These are phyloP conservation scores for Umbilicaria muhlenbergii DNA, from an alignment of 495 filamentous ascomycete genomes.

Conservation along the genomic window DNA sequence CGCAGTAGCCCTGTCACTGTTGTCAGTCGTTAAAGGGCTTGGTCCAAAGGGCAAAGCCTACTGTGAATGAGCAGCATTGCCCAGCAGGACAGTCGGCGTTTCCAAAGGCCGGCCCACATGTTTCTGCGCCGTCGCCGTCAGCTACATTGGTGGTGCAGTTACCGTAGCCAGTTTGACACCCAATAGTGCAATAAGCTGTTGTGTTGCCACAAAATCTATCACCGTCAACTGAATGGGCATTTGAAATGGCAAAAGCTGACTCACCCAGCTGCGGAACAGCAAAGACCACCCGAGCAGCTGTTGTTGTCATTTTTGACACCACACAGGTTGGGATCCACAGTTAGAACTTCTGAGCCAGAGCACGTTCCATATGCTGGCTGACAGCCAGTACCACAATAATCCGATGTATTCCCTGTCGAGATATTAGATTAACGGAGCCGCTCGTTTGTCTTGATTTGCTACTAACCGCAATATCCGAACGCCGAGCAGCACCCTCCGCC, in stretches of 20 bases:
- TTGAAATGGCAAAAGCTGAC: background rate
- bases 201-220: slow-evolving; percentile 32
- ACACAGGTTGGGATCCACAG: background rate
- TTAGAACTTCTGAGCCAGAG: background rate
- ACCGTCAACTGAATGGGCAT: slow-evolving; percentile 26
- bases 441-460: background rate
- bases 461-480: slow-evolving; percentile 9
- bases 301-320: slow-evolving; percentile 1
- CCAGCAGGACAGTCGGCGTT: slow-evolving; percentile 29
- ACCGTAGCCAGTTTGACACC: slow-evolving; percentile 33
- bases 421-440: background rate
- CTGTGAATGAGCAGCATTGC: slow-evolving; percentile 50
- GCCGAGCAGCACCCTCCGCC: slow-evolving; percentile 10
- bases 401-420: slow-evolving; percentile 21
- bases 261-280: slow-evolving; percentile 1
- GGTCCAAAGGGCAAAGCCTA: slow-evolving; percentile 17
- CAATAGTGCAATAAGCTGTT: slow-evolving; percentile 30
- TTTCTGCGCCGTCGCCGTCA: slow-evolving; percentile 13
- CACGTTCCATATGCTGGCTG: slow-evolving; percentile 20
- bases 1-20: slow-evolving; percentile 35
- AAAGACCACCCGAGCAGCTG: slow-evolving; percentile 2
- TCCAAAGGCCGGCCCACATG: slow-evolving; percentile 28
- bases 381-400: slow-evolving; percentile 37
- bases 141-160: slow-evolving; percentile 18
- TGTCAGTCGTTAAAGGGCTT: slow-evolving; percentile 5